Base-by-base conservation (phyloP, 225 moss, liverwort and hornwort species). In the Ulota crispa region DNA sequence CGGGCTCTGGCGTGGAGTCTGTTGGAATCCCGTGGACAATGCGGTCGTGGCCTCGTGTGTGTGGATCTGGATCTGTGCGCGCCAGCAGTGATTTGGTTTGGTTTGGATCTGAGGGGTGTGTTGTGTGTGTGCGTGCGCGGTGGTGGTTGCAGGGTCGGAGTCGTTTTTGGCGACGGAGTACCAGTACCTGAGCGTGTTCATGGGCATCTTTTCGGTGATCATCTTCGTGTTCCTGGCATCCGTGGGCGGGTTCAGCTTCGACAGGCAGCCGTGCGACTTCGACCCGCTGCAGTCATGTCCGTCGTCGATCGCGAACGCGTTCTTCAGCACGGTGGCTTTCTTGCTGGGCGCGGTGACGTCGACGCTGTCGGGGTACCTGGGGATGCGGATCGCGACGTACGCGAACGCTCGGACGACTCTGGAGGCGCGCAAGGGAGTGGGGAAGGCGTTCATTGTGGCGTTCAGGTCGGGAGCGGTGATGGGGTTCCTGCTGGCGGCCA, bases 321-420 rank as follows among this genome's bases (percentile, higher is more conserved):
- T 90, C 36, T 96, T 96, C 76, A 92, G 85, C 78, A 96, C 96
- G 24, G 80, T 93, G 77, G 96, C 96, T 3, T 96, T 94, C 70
- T 80, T 96, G 10, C 72, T 96, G 42, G 96, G 96, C 13, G 96
- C 96, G 0, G 0, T 96, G 4, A 92, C 96, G 0, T 94, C 94
- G 1, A 93, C 89, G 3, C 36, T 96, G 57, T 96, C 94, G 0
- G 96, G 96, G 0, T 96, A 92, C 62, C 60, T 96, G n/a, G 96
- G 96, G 16, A 96, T 96, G 96, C 90, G 76, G 69, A 96, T 96
- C 32, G 96, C 96, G 1, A 96, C 96, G 1, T 96, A 96, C 27
- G 94, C 96, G 31, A 96, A 96, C 87, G 96, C 96, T 0, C 82
- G 96, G 75, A 96, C 96, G 5, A 93, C 96, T 18, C 37, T 96